A percentile compares a stretch with the other conserved stretches of the same genome.
Conservation (phyloP, 192 early-diverging fungal species). For the Dissophora ornata region DNA sequence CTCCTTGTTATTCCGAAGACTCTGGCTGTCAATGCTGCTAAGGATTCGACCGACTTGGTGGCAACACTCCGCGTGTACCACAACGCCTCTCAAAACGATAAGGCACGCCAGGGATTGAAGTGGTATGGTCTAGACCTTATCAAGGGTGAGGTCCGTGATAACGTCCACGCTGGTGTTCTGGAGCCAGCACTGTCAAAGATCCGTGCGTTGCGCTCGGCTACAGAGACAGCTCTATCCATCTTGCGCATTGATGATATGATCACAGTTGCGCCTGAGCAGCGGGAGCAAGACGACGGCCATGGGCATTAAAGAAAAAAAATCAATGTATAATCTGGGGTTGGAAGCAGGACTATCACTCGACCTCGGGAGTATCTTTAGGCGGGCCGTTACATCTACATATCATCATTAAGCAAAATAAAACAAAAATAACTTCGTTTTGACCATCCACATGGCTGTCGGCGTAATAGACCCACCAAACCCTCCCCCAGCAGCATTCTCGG, state of each 20-base stretch:
- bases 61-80: slow-evolving; percentile 97
- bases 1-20: slow-evolving; percentile 97
- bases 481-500: too few species aligned
- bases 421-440: too few species aligned
- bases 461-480: too few species aligned
- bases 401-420: too few species aligned
- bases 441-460: too few species aligned
- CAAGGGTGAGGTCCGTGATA: slow-evolving; percentile 93
- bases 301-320: slow-evolving; percentile 30
- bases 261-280: slow-evolving; percentile 63
- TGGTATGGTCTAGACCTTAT: slow-evolving; percentile 94
- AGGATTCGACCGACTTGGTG: slow-evolving; percentile 98
- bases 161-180: slow-evolving; percentile 92
- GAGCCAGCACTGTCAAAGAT: slow-evolving; percentile 99
- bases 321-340: too few species aligned
- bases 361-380: too few species aligned
- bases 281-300: slow-evolving; percentile 46
- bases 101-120: slow-evolving; percentile 81
- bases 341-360: too few species aligned
- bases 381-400: too few species aligned
- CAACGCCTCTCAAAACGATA: slow-evolving; percentile 89
- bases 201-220: slow-evolving; percentile 96
- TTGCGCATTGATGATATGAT: slow-evolving; percentile 96
- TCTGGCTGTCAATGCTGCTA: slow-evolving; percentile 97
- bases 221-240: slow-evolving; percentile 97